phyloP scores from a whole-genome alignment of 306 rosid genomes.

The Hippophae tibetana region DNA sequence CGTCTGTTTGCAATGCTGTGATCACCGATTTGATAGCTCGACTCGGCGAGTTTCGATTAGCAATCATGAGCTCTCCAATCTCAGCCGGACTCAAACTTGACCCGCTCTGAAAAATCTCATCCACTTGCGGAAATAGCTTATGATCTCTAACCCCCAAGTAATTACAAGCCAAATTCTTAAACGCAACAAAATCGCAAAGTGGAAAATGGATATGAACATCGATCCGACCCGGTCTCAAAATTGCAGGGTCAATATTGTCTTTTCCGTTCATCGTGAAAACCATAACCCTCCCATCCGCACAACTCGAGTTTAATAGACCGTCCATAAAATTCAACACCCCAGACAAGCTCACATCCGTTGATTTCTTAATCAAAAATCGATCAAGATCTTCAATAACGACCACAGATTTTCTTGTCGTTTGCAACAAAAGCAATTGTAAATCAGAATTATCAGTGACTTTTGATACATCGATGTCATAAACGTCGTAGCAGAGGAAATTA shows the following conservation, averaged over 20 bases:
- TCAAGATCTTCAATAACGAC: constrained; percentile 72
- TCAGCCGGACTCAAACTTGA: constrained; percentile 82
- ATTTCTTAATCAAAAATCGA: constrained; percentile 38
- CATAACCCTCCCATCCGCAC: constrained; percentile 71
- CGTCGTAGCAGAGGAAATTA: constrained; percentile 64
- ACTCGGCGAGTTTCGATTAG: constrained; percentile 83
- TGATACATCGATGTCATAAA: constrained; percentile 68
- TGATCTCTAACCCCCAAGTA: constrained; percentile 77
- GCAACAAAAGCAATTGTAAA: constrained; percentile 38
- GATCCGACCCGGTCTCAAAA: constrained; percentile 80
- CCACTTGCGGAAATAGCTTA: constrained; percentile 71
- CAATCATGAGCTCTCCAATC: constrained; percentile 76
- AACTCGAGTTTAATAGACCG: constrained; percentile 62
- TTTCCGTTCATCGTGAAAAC: constrained; percentile 77
- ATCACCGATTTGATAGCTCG: constrained; percentile 83
- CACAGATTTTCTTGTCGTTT: constrained; percentile 59
- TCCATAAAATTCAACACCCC: constrained; percentile 80
- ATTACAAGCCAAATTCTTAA: constrained; percentile 49
- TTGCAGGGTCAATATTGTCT: constrained; percentile 49
- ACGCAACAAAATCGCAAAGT: constrained; percentile 62
- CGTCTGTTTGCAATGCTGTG: constrained; percentile 65
- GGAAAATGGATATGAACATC: constrained; percentile 92
- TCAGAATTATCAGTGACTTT: constrained; percentile 48
- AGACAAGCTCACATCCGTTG: constrained; percentile 31
- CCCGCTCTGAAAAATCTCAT: constrained; percentile 70